phyloP scores from a whole-genome alignment of 352 stramenopile species.

The Phytophthora citrophthora region DNA sequence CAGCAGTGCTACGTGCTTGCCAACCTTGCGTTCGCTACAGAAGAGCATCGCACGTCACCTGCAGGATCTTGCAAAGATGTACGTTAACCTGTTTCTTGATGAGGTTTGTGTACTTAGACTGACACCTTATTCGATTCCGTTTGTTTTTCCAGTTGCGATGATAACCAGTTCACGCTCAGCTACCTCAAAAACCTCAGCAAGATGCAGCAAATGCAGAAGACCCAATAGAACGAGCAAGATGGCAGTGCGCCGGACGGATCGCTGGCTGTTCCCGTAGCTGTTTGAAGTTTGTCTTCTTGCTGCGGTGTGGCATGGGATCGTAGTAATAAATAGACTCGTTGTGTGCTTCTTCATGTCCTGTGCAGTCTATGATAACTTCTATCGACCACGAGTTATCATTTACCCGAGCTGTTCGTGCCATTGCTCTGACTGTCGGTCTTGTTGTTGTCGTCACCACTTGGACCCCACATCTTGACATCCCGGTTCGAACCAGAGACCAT shows the following conservation, averaged over 20 bases:
- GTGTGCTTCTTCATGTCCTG: slow-evolving; percentile 26
- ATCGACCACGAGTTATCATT: slow-evolving; percentile 3
- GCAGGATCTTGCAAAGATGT: slow-evolving; percentile 87
- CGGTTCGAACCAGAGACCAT: slow-evolving; percentile 87
- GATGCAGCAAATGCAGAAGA: slow-evolving; percentile 52
- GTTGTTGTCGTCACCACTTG: slow-evolving; percentile 9
- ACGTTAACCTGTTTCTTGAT: slow-evolving; percentile 38
- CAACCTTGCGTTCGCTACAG: slow-evolving; percentile 85
- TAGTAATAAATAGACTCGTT: slow-evolving; percentile 65
- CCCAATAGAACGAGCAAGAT: slow-evolving; percentile 34
- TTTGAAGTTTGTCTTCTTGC: background rate
- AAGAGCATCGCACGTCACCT: slow-evolving; percentile 88
- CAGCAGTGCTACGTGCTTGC: slow-evolving; percentile 73
- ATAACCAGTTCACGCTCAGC: slow-evolving; percentile 91
- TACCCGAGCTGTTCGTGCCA: background rate
- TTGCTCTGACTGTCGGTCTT: slow-evolving; percentile 19
- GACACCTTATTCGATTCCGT: slow-evolving; percentile 6
- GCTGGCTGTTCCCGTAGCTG: slow-evolving; percentile 23
- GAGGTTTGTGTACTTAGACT: background rate
- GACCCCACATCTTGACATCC: slow-evolving; percentile 59
- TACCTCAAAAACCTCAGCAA: slow-evolving; percentile 81
- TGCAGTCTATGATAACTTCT: slow-evolving; percentile 1
- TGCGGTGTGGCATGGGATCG: slow-evolving; percentile 16
- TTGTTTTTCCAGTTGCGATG: slow-evolving; percentile 70
- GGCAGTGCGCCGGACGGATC: slow-evolving; percentile 27